phyloP scores from a whole-genome alignment of 768 basidiomycete genomes.

The Russula compacta region DNA sequence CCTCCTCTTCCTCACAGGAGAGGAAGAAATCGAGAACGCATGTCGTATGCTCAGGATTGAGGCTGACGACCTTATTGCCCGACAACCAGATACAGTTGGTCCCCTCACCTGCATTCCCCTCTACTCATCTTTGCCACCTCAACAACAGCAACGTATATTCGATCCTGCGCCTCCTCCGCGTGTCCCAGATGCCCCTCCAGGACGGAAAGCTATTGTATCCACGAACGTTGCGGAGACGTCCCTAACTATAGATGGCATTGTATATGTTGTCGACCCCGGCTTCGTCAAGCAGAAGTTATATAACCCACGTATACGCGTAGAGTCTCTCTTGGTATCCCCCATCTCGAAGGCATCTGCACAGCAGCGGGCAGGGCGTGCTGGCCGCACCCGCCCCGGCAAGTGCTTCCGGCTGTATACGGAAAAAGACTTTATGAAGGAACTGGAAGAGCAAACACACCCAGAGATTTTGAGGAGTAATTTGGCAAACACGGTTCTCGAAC shows the following conservation, averaged over 20 bases:
- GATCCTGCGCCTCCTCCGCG: constrained; percentile 69
- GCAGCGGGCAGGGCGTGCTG: constrained; percentile 93
- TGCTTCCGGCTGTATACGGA: constrained; percentile 97
- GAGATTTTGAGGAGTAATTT: constrained; percentile 92
- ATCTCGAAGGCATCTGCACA: constrained; percentile 97
- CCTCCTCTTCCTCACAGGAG: constrained; percentile 91
- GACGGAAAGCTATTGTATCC: constrained; percentile 88
- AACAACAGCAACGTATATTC: constrained; percentile 95
- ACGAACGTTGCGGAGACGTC: constrained; percentile 99
- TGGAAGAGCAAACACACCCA: constrained; percentile 95
- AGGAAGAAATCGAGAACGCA: constrained; percentile 96
- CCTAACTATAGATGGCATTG: constrained; percentile 95
- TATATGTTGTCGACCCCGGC: constrained; percentile 96
- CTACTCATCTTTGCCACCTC: constrained; percentile 89
- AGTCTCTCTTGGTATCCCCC: constrained; percentile 84
- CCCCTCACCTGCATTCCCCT: constrained; percentile 86
- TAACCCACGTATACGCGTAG: constrained; percentile 94
- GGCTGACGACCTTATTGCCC: constrained; percentile 71
- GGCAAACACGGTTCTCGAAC: constrained; percentile 85
- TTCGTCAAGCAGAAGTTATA: constrained; percentile 98
- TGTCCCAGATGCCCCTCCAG: constrained; percentile 60
- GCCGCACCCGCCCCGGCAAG: constrained; percentile 92
- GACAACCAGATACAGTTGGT: constrained; percentile 67
- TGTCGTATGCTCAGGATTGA: constrained; percentile 90
- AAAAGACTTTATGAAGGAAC: constrained; percentile 89